phyloP scores from a whole-genome alignment of 768 basidiomycete genomes.

The Boletus pseudopeckii region DNA sequence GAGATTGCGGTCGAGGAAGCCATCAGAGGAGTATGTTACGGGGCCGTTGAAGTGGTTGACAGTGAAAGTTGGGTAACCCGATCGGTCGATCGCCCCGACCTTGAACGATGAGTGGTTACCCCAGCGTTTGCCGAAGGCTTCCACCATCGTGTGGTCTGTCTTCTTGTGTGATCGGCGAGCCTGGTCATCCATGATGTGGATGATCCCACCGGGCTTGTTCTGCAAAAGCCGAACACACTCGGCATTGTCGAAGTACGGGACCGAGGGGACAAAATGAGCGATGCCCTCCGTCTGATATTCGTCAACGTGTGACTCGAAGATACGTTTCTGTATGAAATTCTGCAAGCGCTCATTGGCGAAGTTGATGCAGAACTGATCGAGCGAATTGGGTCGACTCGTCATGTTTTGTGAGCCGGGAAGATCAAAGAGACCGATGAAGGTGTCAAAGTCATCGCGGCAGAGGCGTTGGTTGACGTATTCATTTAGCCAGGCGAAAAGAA shows the following conservation, averaged over 20 bases:
- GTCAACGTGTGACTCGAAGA: constrained; percentile 78
- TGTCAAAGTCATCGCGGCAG: constrained; percentile 88
- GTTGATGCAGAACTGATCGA: constrained; percentile 96
- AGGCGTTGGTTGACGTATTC: constrained; percentile 95
- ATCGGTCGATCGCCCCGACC: constrained; percentile 66
- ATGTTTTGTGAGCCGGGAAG: constrained; percentile 92
- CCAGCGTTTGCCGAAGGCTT: constrained; percentile 93
- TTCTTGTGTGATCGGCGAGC: constrained; percentile 82
- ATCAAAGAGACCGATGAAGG: constrained; percentile 92
- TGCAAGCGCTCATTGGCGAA: constrained; percentile 93
- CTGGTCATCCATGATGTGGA: constrained; percentile 98
- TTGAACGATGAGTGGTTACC: constrained; percentile 93
- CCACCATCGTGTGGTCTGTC: constrained; percentile 91
- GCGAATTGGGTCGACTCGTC: constrained; percentile 81
- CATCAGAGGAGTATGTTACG: no score
- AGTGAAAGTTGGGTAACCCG: constrained; percentile 83
- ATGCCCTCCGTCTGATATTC: constrained; percentile 87
- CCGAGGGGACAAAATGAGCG: constrained; percentile 58
- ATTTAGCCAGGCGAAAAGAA: constrained; percentile 94
- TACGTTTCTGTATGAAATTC: constrained; percentile 69
- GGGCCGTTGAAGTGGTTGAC: constrained; percentile 84
- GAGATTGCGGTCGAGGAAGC: no score
- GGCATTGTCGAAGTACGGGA: constrained; percentile 86
- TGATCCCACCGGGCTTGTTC: constrained; percentile 83
- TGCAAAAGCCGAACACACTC: constrained; percentile 87